Base-by-base conservation (phyloP, 257 asterid species). In the Rehmannia glutinosa region DNA sequence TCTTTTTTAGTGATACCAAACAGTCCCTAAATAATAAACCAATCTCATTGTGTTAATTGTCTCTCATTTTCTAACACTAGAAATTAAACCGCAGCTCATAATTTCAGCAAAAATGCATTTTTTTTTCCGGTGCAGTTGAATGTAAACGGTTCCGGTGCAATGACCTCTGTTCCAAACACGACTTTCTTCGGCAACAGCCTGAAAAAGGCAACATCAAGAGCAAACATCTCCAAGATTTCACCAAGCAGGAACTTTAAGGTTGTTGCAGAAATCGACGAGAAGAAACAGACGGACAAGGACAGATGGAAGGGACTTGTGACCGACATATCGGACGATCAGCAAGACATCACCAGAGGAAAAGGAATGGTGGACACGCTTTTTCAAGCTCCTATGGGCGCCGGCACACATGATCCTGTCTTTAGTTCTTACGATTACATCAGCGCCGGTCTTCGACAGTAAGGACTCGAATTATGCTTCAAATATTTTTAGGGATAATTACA, bases 321-420 rank as follows among this genome's bases (percentile, higher is more conserved):
- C 3, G 88, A 83, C 55, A 27, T 67, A 17, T 83, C 88, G 17
- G 86, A 83, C 12, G 88, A 83, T 54, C 88, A 83, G 41, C 85
- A 83, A 63, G 88, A 83, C 56, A 80, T 83, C 66, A 24, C 82
- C 23, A 72, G 88, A 71, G 88, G 88, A n/a, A 80, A 83, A 56
- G 88, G 88, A 11, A 75, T 72, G 86, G 83, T 73, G 6, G 85
- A 83, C 42, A 21, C 86, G 0, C 83, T 83, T 43, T 83, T 83
- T 73, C 88, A 83, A 43, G 88, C 85, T 11, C 85, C 88, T 7
- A 4, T 24, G 0, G 85, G 86, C 23, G 52, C 73, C 49, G 89
- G 89, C 41, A 83, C 89, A 13, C 86, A 83, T 17, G 54, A 80
- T 4, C 73, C 89, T 15, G 79, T 83, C 65, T 63, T 78, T 32